Evolutionary conservation across 805 yeast genomes (phyloP), one percentile per base, ranked within the genome.

Genomic region (Ogataea corticis): DNA sequence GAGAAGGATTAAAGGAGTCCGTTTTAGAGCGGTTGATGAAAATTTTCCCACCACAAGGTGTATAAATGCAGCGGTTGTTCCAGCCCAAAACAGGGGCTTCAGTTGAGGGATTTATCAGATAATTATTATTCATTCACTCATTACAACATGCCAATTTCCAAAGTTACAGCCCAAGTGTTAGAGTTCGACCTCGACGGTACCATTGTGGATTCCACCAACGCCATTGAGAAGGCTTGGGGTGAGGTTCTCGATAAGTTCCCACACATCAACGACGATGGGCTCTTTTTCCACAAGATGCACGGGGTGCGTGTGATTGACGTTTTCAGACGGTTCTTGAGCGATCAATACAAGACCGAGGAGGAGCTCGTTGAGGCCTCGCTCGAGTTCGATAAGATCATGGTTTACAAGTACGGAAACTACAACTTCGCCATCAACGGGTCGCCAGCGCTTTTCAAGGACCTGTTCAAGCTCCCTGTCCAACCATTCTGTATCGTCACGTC

Each of bases 161-260:
- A 30, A 4, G 34, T 38, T 17, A 38, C 41, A 12, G 41, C 41
- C 9, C 29, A 60, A 28, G 49, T 57, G 15, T 51, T 60, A 52
- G 77, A 86, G 51, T 88, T 88, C 67, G 96, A 88, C 69, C 81
- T 90, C 42, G 96, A 88, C 64, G 96, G 96, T 43, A 88, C 96
- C 23, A 72, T 88, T 61, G 88, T 88, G 62, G 81, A 85, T 65
- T 85, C 95, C 33, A 87, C 91, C 48, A 82, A 80, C 44, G 88
- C 94, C 48, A 87, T 87, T 51, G 88, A 86, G 60, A 85, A 81
- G 59, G 81, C 87, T 71, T 88, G 96, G 96, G 78, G 77, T 58
- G 83, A 80, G 48, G 77, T 85, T 61, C 80, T 88, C 50, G 78
- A 77, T 61, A 82, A 84, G 45, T 80, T 82, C 65, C 79, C 87